Percentiles rank a stretch among this genome's conserved stretches.
Conservation (phyloP, 306 rosid genomes). For the Vicia sativa region DNA sequence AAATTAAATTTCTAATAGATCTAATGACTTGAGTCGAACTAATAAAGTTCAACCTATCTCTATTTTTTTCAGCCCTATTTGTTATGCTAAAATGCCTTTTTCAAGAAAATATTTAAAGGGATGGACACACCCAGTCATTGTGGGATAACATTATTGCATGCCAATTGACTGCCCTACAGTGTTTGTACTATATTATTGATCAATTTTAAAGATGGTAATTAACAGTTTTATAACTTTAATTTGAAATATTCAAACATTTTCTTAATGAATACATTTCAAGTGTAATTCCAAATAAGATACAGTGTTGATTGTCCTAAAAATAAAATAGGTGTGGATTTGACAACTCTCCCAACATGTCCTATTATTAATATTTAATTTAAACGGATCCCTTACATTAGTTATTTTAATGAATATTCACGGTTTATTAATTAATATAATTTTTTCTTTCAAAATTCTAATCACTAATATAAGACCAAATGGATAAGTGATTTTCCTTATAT, state of each 20-base stretch:
- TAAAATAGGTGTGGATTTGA: background rate
- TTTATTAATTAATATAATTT: background rate
- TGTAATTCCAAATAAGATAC: background rate
- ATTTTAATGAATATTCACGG: background rate
- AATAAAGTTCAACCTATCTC: too few species aligned
- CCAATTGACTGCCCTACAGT: background rate
- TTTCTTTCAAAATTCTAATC: background rate
- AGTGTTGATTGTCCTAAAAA: background rate
- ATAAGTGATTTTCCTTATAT: background rate
- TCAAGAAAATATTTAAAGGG: background rate
- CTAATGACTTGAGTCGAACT: too few species aligned
- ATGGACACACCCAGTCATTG: background rate
- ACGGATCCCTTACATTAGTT: background rate
- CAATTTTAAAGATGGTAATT: background rate
- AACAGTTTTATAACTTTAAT: background rate
- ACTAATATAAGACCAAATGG: too few species aligned
- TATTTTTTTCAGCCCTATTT: too few species aligned
- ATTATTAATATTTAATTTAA: background rate
- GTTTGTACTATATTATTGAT: background rate
- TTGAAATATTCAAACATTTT: background rate
- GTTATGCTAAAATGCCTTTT: too few species aligned
- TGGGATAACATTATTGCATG: background rate
- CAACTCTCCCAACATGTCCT: background rate
- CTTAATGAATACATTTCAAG: background rate
- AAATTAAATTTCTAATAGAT: too few species aligned